These are phyloP conservation scores for Neurospora tetraspora DNA, from an alignment of 495 filamentous ascomycete genomes.

Conservation along the genomic window DNA sequence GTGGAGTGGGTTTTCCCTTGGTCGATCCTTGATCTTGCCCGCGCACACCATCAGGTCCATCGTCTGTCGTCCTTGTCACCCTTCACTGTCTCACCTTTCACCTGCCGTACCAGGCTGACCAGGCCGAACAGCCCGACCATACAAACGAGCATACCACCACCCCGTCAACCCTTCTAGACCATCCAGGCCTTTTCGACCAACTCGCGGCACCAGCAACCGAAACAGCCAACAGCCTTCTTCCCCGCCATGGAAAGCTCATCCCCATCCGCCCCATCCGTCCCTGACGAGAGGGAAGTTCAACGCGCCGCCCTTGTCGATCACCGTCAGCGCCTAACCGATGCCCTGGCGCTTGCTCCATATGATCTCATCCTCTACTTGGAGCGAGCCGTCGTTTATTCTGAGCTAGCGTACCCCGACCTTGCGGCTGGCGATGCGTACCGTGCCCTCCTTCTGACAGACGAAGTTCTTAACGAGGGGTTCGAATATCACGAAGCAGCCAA, in stretches of 20 bases:
- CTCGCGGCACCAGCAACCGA: not conserved
- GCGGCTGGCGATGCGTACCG: constrained; percentile 86
- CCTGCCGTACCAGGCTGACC: not conserved
- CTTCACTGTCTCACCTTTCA: not conserved
- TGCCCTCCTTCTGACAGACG: constrained; percentile 75
- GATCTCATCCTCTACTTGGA: constrained; percentile 67
- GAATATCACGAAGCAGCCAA: constrained; percentile 53
- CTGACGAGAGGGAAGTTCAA: constrained; percentile 24
- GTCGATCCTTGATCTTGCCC: not conserved
- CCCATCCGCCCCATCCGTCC: constrained; percentile 14
- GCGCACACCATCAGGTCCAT: not conserved
- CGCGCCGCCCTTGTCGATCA: constrained; percentile 32
- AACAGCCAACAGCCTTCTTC: not conserved
- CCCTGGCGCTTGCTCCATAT: constrained; percentile 51
- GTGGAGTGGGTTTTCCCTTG: not conserved
- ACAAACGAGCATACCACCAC: not conserved
- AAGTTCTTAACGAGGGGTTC: constrained; percentile 56
- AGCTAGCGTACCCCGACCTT: constrained; percentile 80
- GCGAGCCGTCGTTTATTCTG: constrained; percentile 57
- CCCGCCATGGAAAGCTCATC: constrained; percentile 29
- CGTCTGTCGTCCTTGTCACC: not conserved
- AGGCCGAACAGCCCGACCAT: not conserved
- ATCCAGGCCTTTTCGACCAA: not conserved
- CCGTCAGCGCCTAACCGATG: constrained; percentile 37
- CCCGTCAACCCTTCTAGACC: not conserved